phyloP scores from a whole-genome alignment of 164 flowering plant genomes.

The Macadamia tetraphylla region DNA sequence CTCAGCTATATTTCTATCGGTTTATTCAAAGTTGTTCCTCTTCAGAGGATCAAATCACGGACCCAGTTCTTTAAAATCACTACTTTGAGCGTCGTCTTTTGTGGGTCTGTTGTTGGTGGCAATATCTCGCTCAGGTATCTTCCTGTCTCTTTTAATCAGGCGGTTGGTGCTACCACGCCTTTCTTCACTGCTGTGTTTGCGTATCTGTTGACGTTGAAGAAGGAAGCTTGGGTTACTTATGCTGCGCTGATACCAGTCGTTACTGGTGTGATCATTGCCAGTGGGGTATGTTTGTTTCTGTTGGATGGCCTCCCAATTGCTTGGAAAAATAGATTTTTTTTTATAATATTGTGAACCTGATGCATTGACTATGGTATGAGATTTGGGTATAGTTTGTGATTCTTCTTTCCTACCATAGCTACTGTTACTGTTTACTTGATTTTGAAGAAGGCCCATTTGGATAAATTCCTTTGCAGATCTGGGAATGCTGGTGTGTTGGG shows the following conservation, averaged over 20 bases:
- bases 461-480: not conserved
- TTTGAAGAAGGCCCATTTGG: no score
- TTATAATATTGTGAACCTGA: no score
- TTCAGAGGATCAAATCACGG: constrained; percentile 52
- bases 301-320: not conserved
- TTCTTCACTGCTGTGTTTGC: constrained; percentile 78
- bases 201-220: constrained; percentile 52
- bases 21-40: constrained; percentile 47
- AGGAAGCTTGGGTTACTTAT: constrained; percentile 76
- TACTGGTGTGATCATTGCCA: constrained; percentile 68
- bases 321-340: no score
- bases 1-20: constrained; percentile 65
- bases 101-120: constrained; percentile 74
- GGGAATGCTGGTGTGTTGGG: not conserved
- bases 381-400: not conserved
- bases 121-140: constrained; percentile 62
- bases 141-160: constrained; percentile 79
- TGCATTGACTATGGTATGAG: no score
- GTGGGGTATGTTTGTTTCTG: constrained; percentile 47
- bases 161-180: constrained; percentile 81
- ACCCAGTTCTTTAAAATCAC: constrained; percentile 59
- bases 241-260: constrained; percentile 76
- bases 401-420: not conserved
- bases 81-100: constrained; percentile 56
- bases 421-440: not conserved